These are phyloP conservation scores for Tilletia horrida DNA, from an alignment of 1,284 basidiomycete genomes.

Conservation along the genomic window DNA sequence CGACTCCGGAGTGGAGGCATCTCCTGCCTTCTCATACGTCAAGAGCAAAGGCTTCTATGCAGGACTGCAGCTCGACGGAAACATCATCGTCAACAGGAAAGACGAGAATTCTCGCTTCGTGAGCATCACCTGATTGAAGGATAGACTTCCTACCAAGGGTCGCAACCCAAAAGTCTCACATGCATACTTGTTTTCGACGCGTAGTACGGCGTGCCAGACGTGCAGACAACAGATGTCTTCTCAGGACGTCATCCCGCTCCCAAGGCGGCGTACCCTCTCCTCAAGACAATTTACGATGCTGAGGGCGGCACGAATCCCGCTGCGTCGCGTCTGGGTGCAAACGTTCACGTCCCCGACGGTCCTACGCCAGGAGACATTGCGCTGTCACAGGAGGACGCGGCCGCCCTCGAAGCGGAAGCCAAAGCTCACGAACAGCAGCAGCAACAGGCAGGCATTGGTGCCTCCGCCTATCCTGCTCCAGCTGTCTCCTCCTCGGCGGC, in stretches of 20 bases:
- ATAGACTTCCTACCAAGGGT: no score
- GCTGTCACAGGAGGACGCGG: constrained; percentile 34
- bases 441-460: background rate
- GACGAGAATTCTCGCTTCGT: constrained; percentile 17
- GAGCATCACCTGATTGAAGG: no score
- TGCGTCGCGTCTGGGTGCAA: constrained; percentile 35
- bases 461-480: no score
- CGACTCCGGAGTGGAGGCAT: constrained; percentile 43
- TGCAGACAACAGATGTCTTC: constrained; percentile 4
- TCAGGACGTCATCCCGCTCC: constrained; percentile 18
- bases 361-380: constrained; percentile 42
- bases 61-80: constrained; percentile 41
- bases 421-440: constrained; percentile 7
- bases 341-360: constrained; percentile 37
- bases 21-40: constrained; percentile 52
- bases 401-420: background rate
- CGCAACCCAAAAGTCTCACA: background rate
- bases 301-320: constrained; percentile 35
- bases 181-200: background rate
- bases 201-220: constrained; percentile 4
- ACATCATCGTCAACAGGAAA: constrained; percentile 5
- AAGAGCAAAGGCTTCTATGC: constrained; percentile 55
- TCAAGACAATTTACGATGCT: constrained; percentile 48
- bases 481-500: no score
- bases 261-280: constrained; percentile 35